Evolutionary conservation across 768 basidiomycete genomes (phyloP).

Genomic region (Termitomyces sp.): DNA sequence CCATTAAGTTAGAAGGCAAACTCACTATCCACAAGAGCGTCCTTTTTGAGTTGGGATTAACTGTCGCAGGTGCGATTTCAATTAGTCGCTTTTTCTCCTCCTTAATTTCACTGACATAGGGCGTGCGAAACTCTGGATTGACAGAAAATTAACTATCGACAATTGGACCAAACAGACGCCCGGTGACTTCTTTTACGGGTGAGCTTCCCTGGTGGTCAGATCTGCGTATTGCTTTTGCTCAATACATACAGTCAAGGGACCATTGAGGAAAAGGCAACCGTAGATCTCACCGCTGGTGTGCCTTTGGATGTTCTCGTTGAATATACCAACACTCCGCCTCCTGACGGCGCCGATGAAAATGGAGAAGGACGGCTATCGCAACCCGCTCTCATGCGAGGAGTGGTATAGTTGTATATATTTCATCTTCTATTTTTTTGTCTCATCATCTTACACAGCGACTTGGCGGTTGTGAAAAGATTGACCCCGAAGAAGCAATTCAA

Average conservation of each 20-base stretch:
- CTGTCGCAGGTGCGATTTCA: constrained; percentile 43
- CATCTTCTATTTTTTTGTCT: background rate
- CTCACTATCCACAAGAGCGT: constrained; percentile 43
- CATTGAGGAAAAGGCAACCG: constrained; percentile 50
- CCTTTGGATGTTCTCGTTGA: constrained; percentile 51
- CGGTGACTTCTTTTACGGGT: constrained; percentile 69
- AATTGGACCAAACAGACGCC: constrained; percentile 67
- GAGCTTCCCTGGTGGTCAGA: background rate
- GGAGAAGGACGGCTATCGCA: constrained; percentile 43
- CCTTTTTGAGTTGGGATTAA: constrained; percentile 54
- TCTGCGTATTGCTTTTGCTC: background rate
- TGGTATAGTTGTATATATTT: constrained; percentile 34
- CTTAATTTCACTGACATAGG: constrained; percentile 20
- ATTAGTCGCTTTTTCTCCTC: background rate
- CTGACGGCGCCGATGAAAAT: constrained; percentile 35
- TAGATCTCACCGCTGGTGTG: constrained; percentile 39
- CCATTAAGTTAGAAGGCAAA: constrained; percentile 48
- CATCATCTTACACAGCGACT: constrained; percentile 37
- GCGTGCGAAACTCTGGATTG: constrained; percentile 57
- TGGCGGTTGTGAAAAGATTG: constrained; percentile 60
- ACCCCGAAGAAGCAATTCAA: constrained; percentile 47
- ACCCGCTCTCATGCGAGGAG: constrained; percentile 63
- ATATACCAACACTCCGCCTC: constrained; percentile 57
- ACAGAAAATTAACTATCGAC: constrained; percentile 55
- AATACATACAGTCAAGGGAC: constrained; percentile 46